A percentile compares a stretch with the other conserved stretches of the same genome.
Conservation (phyloP, 441 rosid genomes). For the Populus tomentosa region DNA sequence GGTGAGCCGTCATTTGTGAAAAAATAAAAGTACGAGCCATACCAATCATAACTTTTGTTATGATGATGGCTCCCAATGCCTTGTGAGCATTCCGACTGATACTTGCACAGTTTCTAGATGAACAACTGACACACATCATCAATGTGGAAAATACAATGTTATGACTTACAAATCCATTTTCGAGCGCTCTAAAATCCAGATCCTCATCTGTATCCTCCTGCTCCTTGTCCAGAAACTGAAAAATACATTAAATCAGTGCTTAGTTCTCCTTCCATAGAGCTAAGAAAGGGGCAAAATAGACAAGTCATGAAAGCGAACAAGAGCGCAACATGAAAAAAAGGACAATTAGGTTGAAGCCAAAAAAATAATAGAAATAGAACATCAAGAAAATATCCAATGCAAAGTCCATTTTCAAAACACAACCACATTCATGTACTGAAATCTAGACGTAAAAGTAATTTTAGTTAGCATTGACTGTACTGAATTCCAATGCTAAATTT, state of each 20-base stretch:
- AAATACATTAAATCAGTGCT: neutral
- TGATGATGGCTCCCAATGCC: neutral
- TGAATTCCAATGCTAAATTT: neutral
- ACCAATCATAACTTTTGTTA: neutral
- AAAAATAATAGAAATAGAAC: neutral
- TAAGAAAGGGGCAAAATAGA: neutral
- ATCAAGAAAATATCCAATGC: neutral
- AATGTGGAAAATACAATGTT: neutral
- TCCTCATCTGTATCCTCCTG: constrained; percentile 55
- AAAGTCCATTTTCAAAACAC: neutral
- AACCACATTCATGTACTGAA: neutral
- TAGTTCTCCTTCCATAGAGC: neutral
- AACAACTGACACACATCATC: neutral
- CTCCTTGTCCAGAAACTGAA: constrained; percentile 59
- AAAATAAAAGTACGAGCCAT: neutral
- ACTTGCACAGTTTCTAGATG: neutral
- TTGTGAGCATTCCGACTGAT: neutral
- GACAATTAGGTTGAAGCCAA: neutral
- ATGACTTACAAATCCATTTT: constrained; percentile 73
- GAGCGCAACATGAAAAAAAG: neutral
- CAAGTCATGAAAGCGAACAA: neutral
- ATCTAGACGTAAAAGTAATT: neutral
- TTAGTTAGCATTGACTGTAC: neutral
- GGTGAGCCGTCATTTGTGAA: neutral
- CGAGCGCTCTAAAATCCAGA: constrained; percentile 66